These are phyloP conservation scores for Anthracocystis setariae DNA, from an alignment of 1,284 basidiomycete genomes.

Conservation along the genomic window DNA sequence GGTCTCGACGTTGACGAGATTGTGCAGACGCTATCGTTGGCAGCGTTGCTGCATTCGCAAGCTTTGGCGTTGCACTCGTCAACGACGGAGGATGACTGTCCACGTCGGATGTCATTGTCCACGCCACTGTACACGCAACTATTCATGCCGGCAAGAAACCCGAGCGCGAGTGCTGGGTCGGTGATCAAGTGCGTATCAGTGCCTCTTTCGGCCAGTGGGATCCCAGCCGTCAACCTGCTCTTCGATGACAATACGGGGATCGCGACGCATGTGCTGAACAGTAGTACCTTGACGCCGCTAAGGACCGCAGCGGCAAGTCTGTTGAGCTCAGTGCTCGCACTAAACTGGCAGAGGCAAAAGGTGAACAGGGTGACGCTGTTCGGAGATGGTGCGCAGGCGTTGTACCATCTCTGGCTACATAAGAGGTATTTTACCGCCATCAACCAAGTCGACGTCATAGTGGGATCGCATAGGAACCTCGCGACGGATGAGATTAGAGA, in stretches of 20 bases:
- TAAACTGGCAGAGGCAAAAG: not conserved
- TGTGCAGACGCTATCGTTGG: not conserved
- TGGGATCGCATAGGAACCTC: constrained; percentile 1
- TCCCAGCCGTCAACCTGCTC: constrained; percentile 17
- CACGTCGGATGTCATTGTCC: constrained; percentile 4
- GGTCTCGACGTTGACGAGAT: not conserved
- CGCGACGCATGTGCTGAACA: constrained; percentile 15
- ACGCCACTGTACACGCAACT: constrained; percentile 25
- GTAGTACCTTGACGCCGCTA: constrained; percentile 17
- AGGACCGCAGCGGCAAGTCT: constrained; percentile 24
- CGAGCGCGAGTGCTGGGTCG: not conserved
- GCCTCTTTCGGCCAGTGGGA: constrained; percentile 6
- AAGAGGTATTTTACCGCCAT: constrained; percentile 8
- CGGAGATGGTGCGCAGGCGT: constrained; percentile 25
- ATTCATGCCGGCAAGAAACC: constrained; percentile 32
- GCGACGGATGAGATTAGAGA: not conserved
- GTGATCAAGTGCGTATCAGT: constrained; percentile 34
- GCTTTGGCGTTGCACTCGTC: constrained; percentile 7
- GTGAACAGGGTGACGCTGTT: constrained; percentile 14
- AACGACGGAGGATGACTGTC: constrained; percentile 14
- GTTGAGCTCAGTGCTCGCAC: constrained; percentile 13
- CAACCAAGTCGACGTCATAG: not conserved
- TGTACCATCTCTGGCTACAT: constrained; percentile 28
- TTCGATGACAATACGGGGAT: constrained; percentile 13
- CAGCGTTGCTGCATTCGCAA: constrained; percentile 15